Evolutionary conservation across 2,329 filamentous ascomycete species (phyloP).

Genomic region (Verticillium nubilum): DNA sequence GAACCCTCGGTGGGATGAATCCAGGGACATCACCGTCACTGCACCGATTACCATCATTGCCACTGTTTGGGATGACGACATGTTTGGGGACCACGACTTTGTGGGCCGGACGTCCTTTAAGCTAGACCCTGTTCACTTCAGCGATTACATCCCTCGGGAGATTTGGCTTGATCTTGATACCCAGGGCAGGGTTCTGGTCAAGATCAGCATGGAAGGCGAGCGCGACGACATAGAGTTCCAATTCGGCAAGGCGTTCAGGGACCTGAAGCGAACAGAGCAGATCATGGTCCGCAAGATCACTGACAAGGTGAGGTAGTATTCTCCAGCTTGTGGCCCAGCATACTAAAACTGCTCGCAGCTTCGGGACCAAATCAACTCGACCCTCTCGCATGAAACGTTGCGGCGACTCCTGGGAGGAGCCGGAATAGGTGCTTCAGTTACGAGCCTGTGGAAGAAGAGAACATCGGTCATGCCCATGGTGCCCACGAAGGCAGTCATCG

Average conservation of each 20-base stretch:
- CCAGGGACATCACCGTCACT: slow-evolving; percentile 89
- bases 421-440: slow-evolving; percentile 67
- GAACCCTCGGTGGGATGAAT: slow-evolving; percentile 96
- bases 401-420: slow-evolving; percentile 65
- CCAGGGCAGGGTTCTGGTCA: slow-evolving; percentile 80
- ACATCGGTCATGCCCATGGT: slow-evolving; percentile 44
- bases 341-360: slow-evolving; percentile 52
- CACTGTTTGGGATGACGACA: slow-evolving; percentile 98
- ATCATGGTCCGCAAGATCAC: slow-evolving; percentile 99
- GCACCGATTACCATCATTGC: slow-evolving; percentile 91
- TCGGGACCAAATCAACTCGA: slow-evolving; percentile 85
- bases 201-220: slow-evolving; percentile 98
- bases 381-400: slow-evolving; percentile 77
- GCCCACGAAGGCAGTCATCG: slow-evolving; percentile 67
- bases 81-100: slow-evolving; percentile 94
- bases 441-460: slow-evolving; percentile 61
- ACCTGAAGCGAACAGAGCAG: slow-evolving; percentile 88
- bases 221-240: slow-evolving; percentile 98
- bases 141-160: slow-evolving; percentile 90
- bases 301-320: slow-evolving; percentile 65
- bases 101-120: slow-evolving; percentile 96
- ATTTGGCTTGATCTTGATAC: slow-evolving; percentile 98
- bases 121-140: slow-evolving; percentile 94
- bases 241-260: slow-evolving; percentile 94
- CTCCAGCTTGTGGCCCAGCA: background rate